Evolutionary conservation across 2,329 filamentous ascomycete species (phyloP).

Genomic region (Cryphonectria naterciae): DNA sequence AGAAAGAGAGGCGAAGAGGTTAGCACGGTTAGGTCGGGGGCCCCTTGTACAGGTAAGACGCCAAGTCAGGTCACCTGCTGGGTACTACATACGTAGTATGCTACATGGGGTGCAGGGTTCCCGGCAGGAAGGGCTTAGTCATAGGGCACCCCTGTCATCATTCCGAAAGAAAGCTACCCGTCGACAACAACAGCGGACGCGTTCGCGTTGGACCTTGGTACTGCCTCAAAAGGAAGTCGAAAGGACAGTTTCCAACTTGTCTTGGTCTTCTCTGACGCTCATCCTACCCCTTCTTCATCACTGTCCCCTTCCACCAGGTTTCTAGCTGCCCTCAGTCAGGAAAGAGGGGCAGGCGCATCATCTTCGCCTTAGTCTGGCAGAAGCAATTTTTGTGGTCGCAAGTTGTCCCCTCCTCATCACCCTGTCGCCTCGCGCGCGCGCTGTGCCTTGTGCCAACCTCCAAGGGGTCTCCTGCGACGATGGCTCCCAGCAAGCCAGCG

Average conservation of each 20-base stretch:
- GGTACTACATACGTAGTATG: not conserved
- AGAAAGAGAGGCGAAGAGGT: not conserved
- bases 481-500: conserved; percentile 26
- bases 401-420: not conserved
- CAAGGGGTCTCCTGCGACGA: not conserved
- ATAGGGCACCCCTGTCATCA: not conserved
- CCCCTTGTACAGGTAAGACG: not conserved
- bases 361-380: not conserved
- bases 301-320: not conserved
- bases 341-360: not conserved
- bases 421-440: not conserved
- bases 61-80: not conserved
- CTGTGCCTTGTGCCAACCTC: not conserved
- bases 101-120: not conserved
- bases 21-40: not conserved
- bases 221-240: not conserved
- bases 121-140: not conserved
- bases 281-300: not conserved
- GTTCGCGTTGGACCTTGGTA: conserved; percentile 1
- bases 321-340: not conserved
- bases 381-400: not conserved
- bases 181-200: not conserved
- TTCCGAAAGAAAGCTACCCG: not conserved
- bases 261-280: not conserved
- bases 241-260: not conserved